These are phyloP conservation scores for Globisporangium recalcitrans DNA, from an alignment of 352 stramenopile genomes.

Conservation along the genomic window DNA sequence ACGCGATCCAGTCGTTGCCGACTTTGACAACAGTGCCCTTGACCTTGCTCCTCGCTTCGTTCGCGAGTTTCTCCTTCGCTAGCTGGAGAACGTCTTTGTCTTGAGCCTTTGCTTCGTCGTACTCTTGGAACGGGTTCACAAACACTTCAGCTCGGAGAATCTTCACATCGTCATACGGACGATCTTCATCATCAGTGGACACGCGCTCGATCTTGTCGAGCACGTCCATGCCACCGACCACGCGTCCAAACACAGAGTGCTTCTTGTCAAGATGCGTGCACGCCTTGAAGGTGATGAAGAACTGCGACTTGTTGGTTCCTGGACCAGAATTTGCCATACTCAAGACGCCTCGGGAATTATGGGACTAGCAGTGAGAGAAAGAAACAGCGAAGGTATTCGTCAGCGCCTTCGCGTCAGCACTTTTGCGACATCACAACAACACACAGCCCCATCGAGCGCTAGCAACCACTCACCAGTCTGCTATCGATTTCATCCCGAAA, in stretches of 20 bases:
- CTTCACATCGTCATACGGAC: constrained; percentile 75
- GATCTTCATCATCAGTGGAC: constrained; percentile 71
- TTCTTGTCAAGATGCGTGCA: constrained; percentile 97
- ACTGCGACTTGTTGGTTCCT: constrained; percentile 97
- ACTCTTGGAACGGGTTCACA: constrained; percentile 88
- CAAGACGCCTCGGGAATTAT: constrained; percentile 89
- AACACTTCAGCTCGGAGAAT: constrained; percentile 82
- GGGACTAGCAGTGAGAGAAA: constrained; percentile 31
- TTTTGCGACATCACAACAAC: not conserved
- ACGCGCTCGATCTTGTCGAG: constrained; percentile 79
- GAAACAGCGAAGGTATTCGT: not conserved
- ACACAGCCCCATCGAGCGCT: constrained; percentile 13
- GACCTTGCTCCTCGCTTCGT: constrained; percentile 41
- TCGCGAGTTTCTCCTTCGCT: constrained; percentile 43
- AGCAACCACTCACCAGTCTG: constrained; percentile 64
- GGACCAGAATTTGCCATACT: constrained; percentile 96
- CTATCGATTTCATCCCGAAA: constrained; percentile 98
- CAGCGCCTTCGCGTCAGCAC: not conserved
- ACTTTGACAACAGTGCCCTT: constrained; percentile 80
- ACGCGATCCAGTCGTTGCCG: constrained; percentile 71
- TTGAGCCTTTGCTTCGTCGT: constrained; percentile 51
- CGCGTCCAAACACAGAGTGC: constrained; percentile 94
- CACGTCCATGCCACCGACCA: constrained; percentile 90
- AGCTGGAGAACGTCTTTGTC: constrained; percentile 54
- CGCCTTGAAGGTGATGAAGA: constrained; percentile 98